Percentiles rank a stretch among this genome's conserved stretches.
These are phyloP conservation scores for Microsporum canis DNA, from an alignment of 2,329 filamentous ascomycete species.

Conservation along the genomic window DNA sequence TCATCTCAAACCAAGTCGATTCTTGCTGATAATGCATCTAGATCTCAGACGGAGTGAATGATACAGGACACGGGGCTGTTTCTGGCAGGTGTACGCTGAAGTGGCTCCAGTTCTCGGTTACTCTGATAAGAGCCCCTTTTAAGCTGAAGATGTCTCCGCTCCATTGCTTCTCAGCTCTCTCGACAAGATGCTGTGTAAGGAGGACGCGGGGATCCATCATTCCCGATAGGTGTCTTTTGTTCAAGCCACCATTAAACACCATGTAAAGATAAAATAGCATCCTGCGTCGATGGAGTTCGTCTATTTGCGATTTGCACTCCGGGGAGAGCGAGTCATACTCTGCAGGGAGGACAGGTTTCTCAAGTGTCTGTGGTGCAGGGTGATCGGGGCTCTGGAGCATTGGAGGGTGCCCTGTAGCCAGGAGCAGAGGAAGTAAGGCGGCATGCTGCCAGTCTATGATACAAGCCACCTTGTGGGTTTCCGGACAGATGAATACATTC, in stretches of 20 bases:
- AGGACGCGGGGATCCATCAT: conserved; percentile 8
- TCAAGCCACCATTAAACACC: conserved; percentile 8
- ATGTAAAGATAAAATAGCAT: conserved; percentile 10
- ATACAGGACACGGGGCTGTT: conserved; percentile 7
- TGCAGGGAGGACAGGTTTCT: conserved; percentile 7
- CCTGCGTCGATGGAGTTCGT: conserved; percentile 12
- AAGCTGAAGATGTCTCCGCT: conserved; percentile 9
- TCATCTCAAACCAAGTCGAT: conserved; percentile 11
- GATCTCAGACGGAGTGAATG: conserved; percentile 8
- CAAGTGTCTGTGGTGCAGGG: background rate
- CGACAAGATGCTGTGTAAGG: conserved; percentile 8
- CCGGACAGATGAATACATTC: conserved; percentile 11
- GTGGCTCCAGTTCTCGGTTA: conserved; percentile 10
- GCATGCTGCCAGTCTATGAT: conserved; percentile 15
- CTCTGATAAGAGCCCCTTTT: conserved; percentile 10
- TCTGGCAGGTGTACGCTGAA: conserved; percentile 4
- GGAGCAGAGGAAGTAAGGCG: conserved; percentile 10
- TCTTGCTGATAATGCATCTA: conserved; percentile 8
- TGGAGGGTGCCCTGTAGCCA: conserved; percentile 11
- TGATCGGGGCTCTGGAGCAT: conserved; percentile 10
- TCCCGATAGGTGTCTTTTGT: conserved; percentile 9
- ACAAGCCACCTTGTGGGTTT: conserved; percentile 7
- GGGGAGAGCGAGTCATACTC: conserved; percentile 6
- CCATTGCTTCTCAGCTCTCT: conserved; percentile 9
- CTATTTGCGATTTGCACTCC: conserved; percentile 9